These are phyloP conservation scores for Gelatoporia subvermispora DNA, from an alignment of 768 basidiomycete genomes.

Conservation along the genomic window DNA sequence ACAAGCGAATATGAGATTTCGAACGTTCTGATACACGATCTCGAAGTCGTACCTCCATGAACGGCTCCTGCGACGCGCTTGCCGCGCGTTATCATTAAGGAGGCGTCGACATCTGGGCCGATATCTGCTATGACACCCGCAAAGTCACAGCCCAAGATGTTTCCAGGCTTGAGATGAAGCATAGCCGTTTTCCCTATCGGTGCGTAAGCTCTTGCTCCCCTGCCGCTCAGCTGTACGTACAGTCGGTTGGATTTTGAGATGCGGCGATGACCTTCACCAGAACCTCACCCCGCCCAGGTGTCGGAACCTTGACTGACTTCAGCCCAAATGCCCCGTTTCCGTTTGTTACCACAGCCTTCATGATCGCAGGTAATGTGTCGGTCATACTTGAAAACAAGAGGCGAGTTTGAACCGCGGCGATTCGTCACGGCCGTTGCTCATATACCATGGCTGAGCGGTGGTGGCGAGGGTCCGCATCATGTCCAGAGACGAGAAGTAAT, in stretches of 20 bases:
- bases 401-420: neutral
- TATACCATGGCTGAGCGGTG: no score
- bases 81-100: conserved; percentile 10
- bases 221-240: neutral
- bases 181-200: no score
- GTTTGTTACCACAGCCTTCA: conserved; percentile 1
- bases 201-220: no score
- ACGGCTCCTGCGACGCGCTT: conserved; percentile 23
- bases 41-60: conserved; percentile 22
- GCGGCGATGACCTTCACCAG: conserved; percentile 2
- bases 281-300: neutral
- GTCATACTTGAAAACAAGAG: neutral
- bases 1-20: no score
- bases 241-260: conserved; percentile 4
- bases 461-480: no score
- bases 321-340: neutral
- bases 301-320: neutral
- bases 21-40: no score
- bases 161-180: neutral
- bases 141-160: conserved; percentile 7
- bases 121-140: conserved; percentile 8
- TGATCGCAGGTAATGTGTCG: neutral
- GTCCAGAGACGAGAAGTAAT: no score
- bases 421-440: no score
- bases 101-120: conserved; percentile 5